Conservation (phyloP, 2,329 filamentous ascomycete genomes). For the Penicillium sp. region DNA sequence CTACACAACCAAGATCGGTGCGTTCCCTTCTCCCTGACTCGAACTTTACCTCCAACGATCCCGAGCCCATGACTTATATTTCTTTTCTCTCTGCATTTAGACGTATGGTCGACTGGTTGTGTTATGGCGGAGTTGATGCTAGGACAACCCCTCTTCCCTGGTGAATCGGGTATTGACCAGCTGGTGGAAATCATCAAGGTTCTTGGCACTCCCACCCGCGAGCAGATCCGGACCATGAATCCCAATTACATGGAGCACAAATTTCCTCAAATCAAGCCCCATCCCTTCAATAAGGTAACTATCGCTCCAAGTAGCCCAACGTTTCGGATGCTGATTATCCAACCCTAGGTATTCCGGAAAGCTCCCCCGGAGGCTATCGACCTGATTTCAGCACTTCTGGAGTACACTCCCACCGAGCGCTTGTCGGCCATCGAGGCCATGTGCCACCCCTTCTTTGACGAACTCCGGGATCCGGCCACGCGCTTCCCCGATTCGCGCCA, state of each 20-base stretch:
- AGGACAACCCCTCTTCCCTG: conserved; percentile 94
- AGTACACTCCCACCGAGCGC: conserved; percentile 96
- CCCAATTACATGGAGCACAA: conserved; percentile 99
- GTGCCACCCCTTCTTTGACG: conserved; percentile 98
- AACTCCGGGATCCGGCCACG: conserved; percentile 87
- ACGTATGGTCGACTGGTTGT: conserved; percentile 98
- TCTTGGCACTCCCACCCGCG: conserved; percentile 89
- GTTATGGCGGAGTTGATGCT: conserved; percentile 99
- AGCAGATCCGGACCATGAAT: conserved; percentile 99
- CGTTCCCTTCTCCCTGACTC: conserved; percentile 33
- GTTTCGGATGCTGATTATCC: conserved; percentile 17
- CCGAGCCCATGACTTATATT: background rate
- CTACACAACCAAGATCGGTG: conserved; percentile 99
- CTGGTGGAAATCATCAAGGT: conserved; percentile 99
- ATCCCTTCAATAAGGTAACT: conserved; percentile 88
- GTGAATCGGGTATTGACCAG: conserved; percentile 97
- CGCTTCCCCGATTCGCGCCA: conserved; percentile 93
- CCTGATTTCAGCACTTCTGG: conserved; percentile 86
- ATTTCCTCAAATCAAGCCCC: conserved; percentile 99
- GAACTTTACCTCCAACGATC: background rate
- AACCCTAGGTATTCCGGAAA: conserved; percentile 81
- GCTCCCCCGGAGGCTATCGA: conserved; percentile 91
- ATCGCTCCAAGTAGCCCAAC: background rate
- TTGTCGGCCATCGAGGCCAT: conserved; percentile 92
- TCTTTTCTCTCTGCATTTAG: conserved; percentile 48